phyloP scores from a whole-genome alignment of 2,329 filamentous ascomycete genomes.

The Aplosporella prunicola region DNA sequence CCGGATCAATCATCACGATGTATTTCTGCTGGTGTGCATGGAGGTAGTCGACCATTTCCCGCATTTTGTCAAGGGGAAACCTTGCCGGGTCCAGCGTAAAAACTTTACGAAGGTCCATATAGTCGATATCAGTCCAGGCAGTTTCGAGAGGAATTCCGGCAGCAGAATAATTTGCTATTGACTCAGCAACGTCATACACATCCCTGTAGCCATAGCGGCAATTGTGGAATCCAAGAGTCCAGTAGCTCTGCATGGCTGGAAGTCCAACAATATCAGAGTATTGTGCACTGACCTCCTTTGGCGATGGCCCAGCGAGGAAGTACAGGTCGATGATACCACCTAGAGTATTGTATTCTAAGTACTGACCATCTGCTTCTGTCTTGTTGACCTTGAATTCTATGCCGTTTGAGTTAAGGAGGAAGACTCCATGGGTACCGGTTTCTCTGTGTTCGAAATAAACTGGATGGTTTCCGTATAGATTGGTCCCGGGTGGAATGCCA shows the following conservation, averaged over 20 bases:
- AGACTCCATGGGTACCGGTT: constrained; percentile 27
- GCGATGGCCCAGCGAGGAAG: constrained; percentile 41
- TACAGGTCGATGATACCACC: constrained; percentile 64
- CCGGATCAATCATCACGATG: constrained; percentile 70
- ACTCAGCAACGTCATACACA: constrained; percentile 56
- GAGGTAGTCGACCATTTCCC: constrained; percentile 55
- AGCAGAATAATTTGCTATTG: constrained; percentile 56
- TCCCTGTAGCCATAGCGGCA: constrained; percentile 47
- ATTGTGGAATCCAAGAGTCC: constrained; percentile 44
- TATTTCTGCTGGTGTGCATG: constrained; percentile 60
- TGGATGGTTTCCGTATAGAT: constrained; percentile 65
- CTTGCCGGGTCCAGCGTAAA: constrained; percentile 57
- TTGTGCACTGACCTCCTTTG: constrained; percentile 39
- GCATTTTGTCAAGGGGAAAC: constrained; percentile 53
- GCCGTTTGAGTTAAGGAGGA: constrained; percentile 24
- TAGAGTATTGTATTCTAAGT: constrained; percentile 69
- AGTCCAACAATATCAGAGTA: constrained; percentile 42
- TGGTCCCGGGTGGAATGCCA: constrained; percentile 48
- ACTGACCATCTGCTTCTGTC: constrained; percentile 50
- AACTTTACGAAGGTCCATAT: constrained; percentile 51
- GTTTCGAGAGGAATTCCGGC: constrained; percentile 60
- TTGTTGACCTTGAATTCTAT: constrained; percentile 71
- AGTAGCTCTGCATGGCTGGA: constrained; percentile 43
- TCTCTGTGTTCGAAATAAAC: constrained; percentile 65
- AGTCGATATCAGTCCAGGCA: constrained; percentile 67